Percentiles rank a stretch among this genome's conserved stretches.
Evolutionary conservation across 2,329 filamentous ascomycete genomes (phyloP).

Genomic region (Phaeosphaeriaceae sp.): DNA sequence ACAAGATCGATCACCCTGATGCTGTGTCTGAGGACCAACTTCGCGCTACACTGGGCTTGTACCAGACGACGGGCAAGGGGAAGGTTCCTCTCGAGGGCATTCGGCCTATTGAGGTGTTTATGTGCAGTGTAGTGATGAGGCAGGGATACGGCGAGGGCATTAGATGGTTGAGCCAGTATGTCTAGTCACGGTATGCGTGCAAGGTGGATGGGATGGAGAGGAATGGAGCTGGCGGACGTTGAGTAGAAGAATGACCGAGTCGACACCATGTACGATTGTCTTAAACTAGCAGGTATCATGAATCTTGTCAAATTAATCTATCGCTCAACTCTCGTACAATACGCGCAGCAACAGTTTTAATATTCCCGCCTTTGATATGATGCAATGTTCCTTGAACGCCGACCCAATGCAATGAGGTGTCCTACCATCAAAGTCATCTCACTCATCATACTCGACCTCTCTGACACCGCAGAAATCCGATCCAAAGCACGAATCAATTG

Average conservation of each 20-base stretch:
- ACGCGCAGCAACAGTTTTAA: neutral
- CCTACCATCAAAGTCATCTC: constrained; percentile 1
- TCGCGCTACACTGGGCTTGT: constrained; percentile 87
- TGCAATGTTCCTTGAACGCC: constrained; percentile 1
- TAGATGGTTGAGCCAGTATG: constrained; percentile 52
- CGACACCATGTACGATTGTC: constrained; percentile 8
- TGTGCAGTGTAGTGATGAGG: constrained; percentile 99
- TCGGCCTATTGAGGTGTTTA: constrained; percentile 81
- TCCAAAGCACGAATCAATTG: constrained; percentile 62
- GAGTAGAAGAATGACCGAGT: neutral
- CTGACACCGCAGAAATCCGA: constrained; percentile 67
- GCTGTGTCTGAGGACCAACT: constrained; percentile 96
- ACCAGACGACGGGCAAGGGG: constrained; percentile 64
- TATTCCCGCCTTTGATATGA: neutral
- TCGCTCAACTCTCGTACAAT: neutral
- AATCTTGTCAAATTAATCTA: too few species aligned
- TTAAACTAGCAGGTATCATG: neutral
- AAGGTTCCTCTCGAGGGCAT: constrained; percentile 48
- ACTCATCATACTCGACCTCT: constrained; percentile 55
- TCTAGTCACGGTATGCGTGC: constrained; percentile 26
- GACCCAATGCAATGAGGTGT: neutral
- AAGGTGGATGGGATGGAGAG: neutral
- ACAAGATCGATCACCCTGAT: constrained; percentile 99
- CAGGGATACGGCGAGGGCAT: constrained; percentile 66
- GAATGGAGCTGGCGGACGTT: neutral